Conservation (phyloP, 2,329 filamentous ascomycete genomes). For the Escovopsis weberi region DNA sequence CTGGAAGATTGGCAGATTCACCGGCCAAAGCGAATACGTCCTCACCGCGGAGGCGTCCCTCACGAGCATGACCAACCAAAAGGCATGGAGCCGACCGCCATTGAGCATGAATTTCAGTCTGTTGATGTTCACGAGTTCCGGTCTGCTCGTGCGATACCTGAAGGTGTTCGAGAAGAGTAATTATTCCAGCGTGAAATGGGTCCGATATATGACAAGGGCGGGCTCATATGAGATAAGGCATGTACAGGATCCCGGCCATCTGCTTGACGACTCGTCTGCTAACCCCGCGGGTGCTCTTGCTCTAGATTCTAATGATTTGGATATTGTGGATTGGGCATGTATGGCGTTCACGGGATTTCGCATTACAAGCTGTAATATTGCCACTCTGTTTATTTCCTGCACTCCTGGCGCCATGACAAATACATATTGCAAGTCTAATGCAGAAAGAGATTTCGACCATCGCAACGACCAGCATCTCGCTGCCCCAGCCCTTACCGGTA, state of each 20-base stretch:
- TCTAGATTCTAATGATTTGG: conserved; percentile 19
- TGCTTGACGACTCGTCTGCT: neutral
- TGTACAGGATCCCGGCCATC: conserved; percentile 6
- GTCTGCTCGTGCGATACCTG: conserved; percentile 79
- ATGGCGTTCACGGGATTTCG: conserved; percentile 7
- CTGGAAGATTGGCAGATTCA: conserved; percentile 98
- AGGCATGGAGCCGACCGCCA: conserved; percentile 89
- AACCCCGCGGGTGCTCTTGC: neutral
- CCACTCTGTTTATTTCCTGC: conserved; percentile 2
- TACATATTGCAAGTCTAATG: neutral
- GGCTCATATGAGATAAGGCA: conserved; percentile 95
- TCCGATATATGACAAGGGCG: conserved; percentile 94
- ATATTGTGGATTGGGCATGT: conserved; percentile 6
- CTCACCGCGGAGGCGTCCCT: conserved; percentile 85
- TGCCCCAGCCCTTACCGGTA: no score
- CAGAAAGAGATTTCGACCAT: neutral
- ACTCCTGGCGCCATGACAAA: neutral
- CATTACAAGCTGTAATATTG: conserved; percentile 5
- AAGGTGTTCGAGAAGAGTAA: conserved; percentile 99
- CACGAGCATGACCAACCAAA: conserved; percentile 96
- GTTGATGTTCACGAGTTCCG: conserved; percentile 96
- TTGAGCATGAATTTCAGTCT: conserved; percentile 84
- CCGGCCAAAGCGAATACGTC: conserved; percentile 93
- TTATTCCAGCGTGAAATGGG: conserved; percentile 98
- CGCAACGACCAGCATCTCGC: no score